Base-by-base conservation (phyloP, 164 flowering plant genomes). In the Santalum album region DNA sequence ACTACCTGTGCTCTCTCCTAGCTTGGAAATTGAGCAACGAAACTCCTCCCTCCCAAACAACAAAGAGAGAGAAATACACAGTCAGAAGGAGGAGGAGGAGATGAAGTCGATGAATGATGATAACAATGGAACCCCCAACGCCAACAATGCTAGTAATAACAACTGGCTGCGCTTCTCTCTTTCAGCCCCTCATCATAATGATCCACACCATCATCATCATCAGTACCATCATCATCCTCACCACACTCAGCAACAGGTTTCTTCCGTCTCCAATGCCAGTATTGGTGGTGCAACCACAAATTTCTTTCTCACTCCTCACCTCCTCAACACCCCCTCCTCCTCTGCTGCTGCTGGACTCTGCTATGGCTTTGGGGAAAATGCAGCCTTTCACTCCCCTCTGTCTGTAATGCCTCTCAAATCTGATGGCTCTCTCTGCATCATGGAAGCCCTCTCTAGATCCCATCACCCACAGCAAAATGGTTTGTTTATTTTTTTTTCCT, bases 101-200 rank as follows among this genome's bases (percentile, higher is more conserved):
- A 83, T 80, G 90, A 85, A 86, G 78, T 62, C 82, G 54, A 64
- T 77, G 76, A 71, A 65, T 60, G 77, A 81, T 59, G 52, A 59
- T 57, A 66, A 32, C 47, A 65, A 39, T 54, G 25, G 36, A 35
- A 32, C 14, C 32, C 74, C 20, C 45, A 69, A 42, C 46, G 23
- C 17, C 38, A 76, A 26, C 45, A 67, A 42, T 42, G n/a, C 21
- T 42, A 49, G 23, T 25, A 49, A 47, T 54, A 65, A 64, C 61
- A 73, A 71, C 80, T 87, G 95, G 95, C 69, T 90, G 64, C 95
- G 94, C 36, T 87, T 90, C 61, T 87, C 96, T 63, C 94, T 90
- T 55, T 77, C 97, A 44, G n/a, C 80, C 90, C 54, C 78, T 81
- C 64, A 68, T 82, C 78, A 80, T 72, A 62, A 78, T 82, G 79